Evolutionary conservation across 768 basidiomycete species (phyloP).

Genomic region (Xerocomellus intermedius): DNA sequence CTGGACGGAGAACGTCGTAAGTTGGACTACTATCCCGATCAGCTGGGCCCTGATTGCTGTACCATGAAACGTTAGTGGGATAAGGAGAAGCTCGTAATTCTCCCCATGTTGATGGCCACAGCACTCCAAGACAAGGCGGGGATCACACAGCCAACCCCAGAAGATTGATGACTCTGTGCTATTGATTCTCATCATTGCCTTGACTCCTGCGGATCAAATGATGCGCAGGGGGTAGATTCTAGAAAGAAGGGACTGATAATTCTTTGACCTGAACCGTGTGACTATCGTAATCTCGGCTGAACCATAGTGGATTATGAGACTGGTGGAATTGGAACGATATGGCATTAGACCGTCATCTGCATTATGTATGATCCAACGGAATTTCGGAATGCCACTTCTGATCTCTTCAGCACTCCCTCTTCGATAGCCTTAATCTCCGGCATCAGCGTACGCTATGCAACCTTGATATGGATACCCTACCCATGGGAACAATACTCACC

Average conservation of each 20-base stretch:
- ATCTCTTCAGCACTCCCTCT: constrained; percentile 1
- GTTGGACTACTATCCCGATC: constrained; percentile 18
- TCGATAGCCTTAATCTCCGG: constrained; percentile 5
- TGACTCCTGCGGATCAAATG: constrained; percentile 2
- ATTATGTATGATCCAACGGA: not conserved
- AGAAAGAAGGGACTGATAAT: not conserved
- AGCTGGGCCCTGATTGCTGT: not conserved
- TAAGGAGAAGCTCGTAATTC: constrained; percentile 48
- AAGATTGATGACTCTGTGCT: constrained; percentile 12
- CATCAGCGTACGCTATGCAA: not conserved
- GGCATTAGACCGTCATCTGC: not conserved
- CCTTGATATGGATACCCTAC: constrained; percentile 9
- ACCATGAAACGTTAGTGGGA: constrained; percentile 49
- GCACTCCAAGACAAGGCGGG: constrained; percentile 27
- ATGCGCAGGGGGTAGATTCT: not conserved
- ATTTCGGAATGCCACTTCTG: not conserved
- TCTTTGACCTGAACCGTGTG: not conserved
- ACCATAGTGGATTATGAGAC: not conserved
- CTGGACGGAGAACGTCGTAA: constrained; percentile 42
- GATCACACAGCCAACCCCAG: constrained; percentile 22
- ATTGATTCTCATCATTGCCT: not conserved
- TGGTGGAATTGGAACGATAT: not conserved
- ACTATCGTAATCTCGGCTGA: not conserved
- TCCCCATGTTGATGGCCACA: constrained; percentile 44
- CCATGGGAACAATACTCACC: constrained; percentile 1